Evolutionary conservation across 495 filamentous ascomycete genomes (phyloP).

Genomic region (Penicillium nucicola): DNA sequence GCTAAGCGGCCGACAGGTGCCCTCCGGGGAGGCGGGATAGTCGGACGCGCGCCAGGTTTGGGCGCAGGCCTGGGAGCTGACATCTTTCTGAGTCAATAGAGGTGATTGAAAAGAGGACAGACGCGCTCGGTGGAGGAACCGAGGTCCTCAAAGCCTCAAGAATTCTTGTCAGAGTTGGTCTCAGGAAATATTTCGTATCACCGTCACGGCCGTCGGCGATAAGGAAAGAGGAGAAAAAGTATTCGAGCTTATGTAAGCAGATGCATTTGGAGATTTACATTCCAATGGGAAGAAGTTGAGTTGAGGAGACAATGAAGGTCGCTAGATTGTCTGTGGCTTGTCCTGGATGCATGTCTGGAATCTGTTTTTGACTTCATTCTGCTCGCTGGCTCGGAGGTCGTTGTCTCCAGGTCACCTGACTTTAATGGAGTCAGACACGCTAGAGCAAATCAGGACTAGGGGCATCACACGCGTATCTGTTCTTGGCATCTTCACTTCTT

Average conservation of each 20-base stretch:
- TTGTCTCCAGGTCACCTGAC: background rate
- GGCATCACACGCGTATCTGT: conserved; percentile 9
- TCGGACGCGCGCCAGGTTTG: conserved; percentile 29
- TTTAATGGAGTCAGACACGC: background rate
- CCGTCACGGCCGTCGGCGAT: conserved; percentile 7
- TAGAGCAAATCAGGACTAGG: background rate
- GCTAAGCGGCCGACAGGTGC: conserved; percentile 40
- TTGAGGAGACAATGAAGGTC: too few species aligned
- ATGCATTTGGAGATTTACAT: too few species aligned
- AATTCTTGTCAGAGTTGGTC: background rate
- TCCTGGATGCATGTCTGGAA: too few species aligned
- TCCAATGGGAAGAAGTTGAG: too few species aligned
- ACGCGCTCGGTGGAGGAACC: background rate
- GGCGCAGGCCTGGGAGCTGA: conserved; percentile 21
- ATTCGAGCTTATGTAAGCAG: conserved; percentile 2
- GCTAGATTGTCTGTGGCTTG: too few species aligned
- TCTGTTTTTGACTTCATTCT: too few species aligned
- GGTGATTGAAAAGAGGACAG: background rate
- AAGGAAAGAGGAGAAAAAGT: conserved; percentile 10
- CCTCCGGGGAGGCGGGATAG: conserved; percentile 30
- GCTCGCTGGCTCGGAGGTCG: too few species aligned
- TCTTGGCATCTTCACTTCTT: too few species aligned
- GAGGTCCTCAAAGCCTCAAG: conserved; percentile 3
- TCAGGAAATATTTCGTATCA: conserved; percentile 2
- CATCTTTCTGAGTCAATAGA: conserved; percentile 16